phyloP scores from a whole-genome alignment of 2,329 filamentous ascomycete genomes.

The Diaporthe citrichinensis region DNA sequence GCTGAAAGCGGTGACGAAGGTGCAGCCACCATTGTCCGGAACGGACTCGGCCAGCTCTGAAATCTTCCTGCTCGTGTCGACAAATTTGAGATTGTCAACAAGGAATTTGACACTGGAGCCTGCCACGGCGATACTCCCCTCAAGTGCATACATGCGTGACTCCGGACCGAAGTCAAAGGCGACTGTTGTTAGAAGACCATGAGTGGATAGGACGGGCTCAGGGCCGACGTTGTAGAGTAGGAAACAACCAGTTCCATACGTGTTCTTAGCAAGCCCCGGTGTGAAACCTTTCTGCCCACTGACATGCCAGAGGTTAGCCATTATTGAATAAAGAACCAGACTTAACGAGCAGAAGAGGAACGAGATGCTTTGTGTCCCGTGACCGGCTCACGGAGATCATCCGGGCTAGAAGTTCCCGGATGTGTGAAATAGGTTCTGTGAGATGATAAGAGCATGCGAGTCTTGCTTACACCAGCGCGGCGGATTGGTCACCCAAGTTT shows the following conservation, averaged over 20 bases:
- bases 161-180: constrained; percentile 82
- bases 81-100: constrained; percentile 74
- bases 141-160: constrained; percentile 82
- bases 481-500: constrained; percentile 88
- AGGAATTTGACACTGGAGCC: constrained; percentile 85
- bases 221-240: constrained; percentile 89
- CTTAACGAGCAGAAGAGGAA: neutral
- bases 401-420: no score
- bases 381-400: neutral
- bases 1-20: constrained; percentile 92
- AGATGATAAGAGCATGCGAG: fast-evolving
- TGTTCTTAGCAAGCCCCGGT: constrained; percentile 89
- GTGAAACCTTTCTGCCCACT: constrained; percentile 84
- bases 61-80: constrained; percentile 64
- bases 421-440: no score
- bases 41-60: constrained; percentile 67
- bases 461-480: constrained; percentile 74
- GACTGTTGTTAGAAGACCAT: constrained; percentile 87
- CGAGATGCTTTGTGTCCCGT: fast-evolving
- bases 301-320: neutral
- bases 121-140: constrained; percentile 87
- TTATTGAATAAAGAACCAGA: no score
- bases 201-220: constrained; percentile 86
- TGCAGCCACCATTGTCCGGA: constrained; percentile 83
- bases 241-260: constrained; percentile 92